Base-by-base conservation (phyloP, 768 basidiomycete species). In the Termitomyces sp. region DNA sequence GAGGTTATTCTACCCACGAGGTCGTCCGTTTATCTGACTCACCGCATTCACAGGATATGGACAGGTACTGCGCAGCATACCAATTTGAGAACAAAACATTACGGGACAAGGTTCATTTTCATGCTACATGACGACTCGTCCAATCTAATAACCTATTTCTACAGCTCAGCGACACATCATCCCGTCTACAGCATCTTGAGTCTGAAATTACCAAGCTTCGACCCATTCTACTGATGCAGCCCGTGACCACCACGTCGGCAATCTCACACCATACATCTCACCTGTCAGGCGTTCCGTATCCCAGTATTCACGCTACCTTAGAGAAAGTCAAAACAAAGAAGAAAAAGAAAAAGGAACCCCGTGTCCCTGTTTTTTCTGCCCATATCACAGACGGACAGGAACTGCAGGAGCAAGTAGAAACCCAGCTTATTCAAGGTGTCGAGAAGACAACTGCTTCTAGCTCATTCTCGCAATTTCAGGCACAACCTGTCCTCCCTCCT, bases 181-280 rank as follows among this genome's bases (percentile, higher is more conserved):
- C 68, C 5, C 82, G 87, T 41, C 70, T 86, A 12, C 70, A 77
- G 28, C 62, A 75, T 2, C 77, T 92, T 0, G 89, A 91, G 71
- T 66, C 77, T 12, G 89, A 92, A 67, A 75, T 91, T 8, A 70
- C 74, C 2, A 82, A 83, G 61, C 78, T 92, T 35, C 83, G 84
- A 50, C 90, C 90, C 0, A 70, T 90, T 38, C 77, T 92, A 48
- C 73, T 89, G 14, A 83, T 89, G 79, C 83, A 86, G 50, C 82
- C 86, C 20, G 75, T 72, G 23, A 64, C 74, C 43, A 54, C 62
- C 46, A 50, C 47, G 47, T 40, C 63, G 36, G 71, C 62, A 54
- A 65, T 63, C 56, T 63, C 53, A 35, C 68, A 55, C 63, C 63
- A 66, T 18, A 63, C 67, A 43, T 59, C 67, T 33, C 65, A 64